A percentile compares a stretch with the other conserved stretches of the same genome.
Evolutionary conservation across 176 grass and related monocot genomes (phyloP).

Genomic region (Lolium perenne): DNA sequence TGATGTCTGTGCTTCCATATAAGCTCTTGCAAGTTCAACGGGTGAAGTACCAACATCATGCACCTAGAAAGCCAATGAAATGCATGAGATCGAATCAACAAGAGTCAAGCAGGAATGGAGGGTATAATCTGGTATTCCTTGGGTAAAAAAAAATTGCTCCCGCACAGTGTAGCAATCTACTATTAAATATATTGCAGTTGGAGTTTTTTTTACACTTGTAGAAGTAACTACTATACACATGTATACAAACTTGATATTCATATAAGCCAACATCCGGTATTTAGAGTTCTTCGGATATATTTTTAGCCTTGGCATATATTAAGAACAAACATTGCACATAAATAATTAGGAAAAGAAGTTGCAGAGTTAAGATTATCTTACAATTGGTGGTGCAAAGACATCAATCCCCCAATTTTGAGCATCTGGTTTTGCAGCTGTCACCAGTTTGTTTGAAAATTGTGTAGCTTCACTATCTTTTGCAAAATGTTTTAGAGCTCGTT

Average conservation of each 20-base stretch:
- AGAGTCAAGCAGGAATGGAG: conserved; percentile 13
- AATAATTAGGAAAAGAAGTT: conserved; percentile 24
- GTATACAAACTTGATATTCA: conserved; percentile 23
- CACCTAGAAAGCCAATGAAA: conserved; percentile 53
- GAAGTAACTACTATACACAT: conserved; percentile 10
- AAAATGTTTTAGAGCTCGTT: conserved; percentile 28
- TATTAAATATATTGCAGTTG: neutral
- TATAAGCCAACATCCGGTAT: neutral
- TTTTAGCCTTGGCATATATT: neutral
- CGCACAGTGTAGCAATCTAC: neutral
- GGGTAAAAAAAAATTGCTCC: conserved; percentile 15
- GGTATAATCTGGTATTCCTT: conserved; percentile 3
- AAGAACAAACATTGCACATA: conserved; percentile 16
- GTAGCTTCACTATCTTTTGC: conserved; percentile 43
- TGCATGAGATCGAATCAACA: conserved; percentile 32
- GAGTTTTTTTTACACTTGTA: neutral
- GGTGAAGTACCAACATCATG: conserved; percentile 57
- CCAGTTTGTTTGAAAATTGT: conserved; percentile 35
- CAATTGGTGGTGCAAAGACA: conserved; percentile 39
- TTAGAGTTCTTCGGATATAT: neutral
- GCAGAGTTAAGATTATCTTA: conserved; percentile 43
- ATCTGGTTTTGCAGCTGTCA: conserved; percentile 28
- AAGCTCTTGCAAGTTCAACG: conserved; percentile 78
- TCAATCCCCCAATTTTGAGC: conserved; percentile 37
- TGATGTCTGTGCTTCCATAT: conserved; percentile 57